Evolutionary conservation across 2,329 filamentous ascomycete species (phyloP).

Genomic region (Neopestalotiopsis sp.): DNA sequence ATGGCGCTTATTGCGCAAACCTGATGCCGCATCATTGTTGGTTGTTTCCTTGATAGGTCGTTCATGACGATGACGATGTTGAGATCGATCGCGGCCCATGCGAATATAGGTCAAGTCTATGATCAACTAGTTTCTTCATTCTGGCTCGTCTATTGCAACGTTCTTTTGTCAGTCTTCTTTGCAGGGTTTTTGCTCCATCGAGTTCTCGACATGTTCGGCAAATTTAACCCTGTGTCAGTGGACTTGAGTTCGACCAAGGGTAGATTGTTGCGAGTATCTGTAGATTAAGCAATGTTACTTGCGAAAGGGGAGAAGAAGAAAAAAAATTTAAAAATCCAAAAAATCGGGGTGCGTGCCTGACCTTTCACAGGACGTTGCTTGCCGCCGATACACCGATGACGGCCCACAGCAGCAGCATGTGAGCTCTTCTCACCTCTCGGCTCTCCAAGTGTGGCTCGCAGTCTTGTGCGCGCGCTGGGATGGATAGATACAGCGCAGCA

Average conservation of each 20-base stretch:
- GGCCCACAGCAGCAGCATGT: conserved; percentile 15
- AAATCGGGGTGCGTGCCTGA: conserved; percentile 24
- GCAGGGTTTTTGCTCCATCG: background rate
- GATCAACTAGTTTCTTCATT: background rate
- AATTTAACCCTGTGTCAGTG: background rate
- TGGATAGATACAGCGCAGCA: background rate
- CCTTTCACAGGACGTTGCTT: conserved; percentile 46
- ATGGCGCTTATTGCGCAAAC: background rate
- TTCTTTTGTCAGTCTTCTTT: background rate
- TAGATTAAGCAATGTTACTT: conserved; percentile 25
- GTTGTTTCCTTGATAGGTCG: background rate
- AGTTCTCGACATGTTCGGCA: background rate
- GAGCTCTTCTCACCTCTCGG: background rate
- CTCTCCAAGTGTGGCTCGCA: background rate
- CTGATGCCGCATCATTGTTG: too few species aligned
- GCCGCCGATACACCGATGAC: conserved; percentile 37
- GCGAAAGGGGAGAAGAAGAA: conserved; percentile 22
- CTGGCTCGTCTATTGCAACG: background rate
- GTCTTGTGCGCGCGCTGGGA: background rate
- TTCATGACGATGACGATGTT: background rate
- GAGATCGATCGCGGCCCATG: background rate
- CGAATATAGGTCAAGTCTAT: too few species aligned
- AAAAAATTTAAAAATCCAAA: conserved; percentile 18
- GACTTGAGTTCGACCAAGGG: background rate
- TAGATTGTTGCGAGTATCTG: background rate